Evolutionary conservation across 306 rosid species (phyloP), one percentile per base, ranked within the genome.

Genomic region (Vigna hirtella): DNA sequence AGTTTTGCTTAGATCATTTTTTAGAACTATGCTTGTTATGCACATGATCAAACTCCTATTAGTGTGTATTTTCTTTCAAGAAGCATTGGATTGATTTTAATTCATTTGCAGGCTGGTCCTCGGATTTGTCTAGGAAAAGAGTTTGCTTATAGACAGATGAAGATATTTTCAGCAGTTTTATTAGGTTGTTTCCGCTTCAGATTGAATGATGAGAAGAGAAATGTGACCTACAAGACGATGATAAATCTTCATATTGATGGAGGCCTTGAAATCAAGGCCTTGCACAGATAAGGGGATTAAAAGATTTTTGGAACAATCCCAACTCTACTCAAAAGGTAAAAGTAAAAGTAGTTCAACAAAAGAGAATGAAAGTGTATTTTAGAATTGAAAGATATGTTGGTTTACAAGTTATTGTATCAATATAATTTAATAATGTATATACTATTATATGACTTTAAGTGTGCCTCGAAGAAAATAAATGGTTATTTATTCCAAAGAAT

Each of bases 121-220:
- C 77, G 97, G 58, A 86, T 94, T 30, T 94, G 98, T 77, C 87
- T 94, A 0, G 98, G 97, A 47, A 94, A 84, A 73, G 97, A 92
- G 83, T 94, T 94, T 83, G 96, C 98, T 67, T 90, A 89, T 52
- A 88, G 94, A 79, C 96, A 94, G 72, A 85, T 94, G 91, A 92
- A 94, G 87, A 94, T 92, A 83, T 81, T 94, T 56, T 72, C 86
- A 32, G 91, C 97, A 36, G 78, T 86, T 30, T 65, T 91, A 69
- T 47, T 94, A 32, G 77, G 91, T 9, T 81, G 83, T 80, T 91
- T 90, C 59, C 68, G 36, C 38, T 91, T 94, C 84, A 85, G 79
- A 78, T 59, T 90, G 90, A 88, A 84, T 42, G 90, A 90, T 73
- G 88, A 89, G 62, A 76, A 67, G 26, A 87, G 78, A 83, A 43